A percentile compares a stretch with the other conserved stretches of the same genome.
Conservation (phyloP, 192 early-diverging fungal species). For the Coemansia sp. region DNA sequence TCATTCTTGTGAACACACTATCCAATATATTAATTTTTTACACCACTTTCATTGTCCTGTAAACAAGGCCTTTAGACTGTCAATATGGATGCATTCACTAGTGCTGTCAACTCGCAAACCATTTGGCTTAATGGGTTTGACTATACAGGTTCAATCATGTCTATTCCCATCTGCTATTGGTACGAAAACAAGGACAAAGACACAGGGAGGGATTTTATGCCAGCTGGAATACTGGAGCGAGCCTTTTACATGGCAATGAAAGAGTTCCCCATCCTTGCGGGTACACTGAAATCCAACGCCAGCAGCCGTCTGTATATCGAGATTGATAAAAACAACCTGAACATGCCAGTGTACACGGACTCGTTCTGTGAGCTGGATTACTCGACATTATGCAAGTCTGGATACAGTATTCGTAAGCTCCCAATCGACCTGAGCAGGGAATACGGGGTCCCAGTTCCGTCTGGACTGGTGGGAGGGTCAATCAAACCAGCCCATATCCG, state of each 20-base stretch:
- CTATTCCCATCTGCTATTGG: constrained; percentile 13
- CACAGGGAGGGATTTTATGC: constrained; percentile 15
- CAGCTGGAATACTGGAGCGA: constrained; percentile 1
- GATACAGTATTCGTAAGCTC: neutral
- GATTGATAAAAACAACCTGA: constrained; percentile 15
- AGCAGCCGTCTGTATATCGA: neutral
- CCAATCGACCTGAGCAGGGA: neutral
- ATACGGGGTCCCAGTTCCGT: neutral
- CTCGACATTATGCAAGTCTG: neutral
- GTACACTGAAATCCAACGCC: neutral
- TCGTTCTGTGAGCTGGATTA: neutral
- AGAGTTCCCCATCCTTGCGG: constrained; percentile 31
- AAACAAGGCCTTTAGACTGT: neutral
- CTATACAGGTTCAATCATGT: neutral
- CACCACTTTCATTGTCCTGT: no score
- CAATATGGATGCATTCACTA: constrained; percentile 7
- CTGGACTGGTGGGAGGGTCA: neutral
- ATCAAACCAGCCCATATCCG: constrained; percentile 13
- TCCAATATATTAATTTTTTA: no score
- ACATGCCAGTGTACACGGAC: constrained; percentile 27
- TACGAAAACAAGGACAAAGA: constrained; percentile 14
- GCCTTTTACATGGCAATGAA: constrained; percentile 19
- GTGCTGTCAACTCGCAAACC: constrained; percentile 1
- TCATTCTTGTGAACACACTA: no score
- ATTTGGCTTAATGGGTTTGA: constrained; percentile 16